phyloP scores from a whole-genome alignment of 2,329 filamentous ascomycete genomes.

The Diaporthe amygdali region DNA sequence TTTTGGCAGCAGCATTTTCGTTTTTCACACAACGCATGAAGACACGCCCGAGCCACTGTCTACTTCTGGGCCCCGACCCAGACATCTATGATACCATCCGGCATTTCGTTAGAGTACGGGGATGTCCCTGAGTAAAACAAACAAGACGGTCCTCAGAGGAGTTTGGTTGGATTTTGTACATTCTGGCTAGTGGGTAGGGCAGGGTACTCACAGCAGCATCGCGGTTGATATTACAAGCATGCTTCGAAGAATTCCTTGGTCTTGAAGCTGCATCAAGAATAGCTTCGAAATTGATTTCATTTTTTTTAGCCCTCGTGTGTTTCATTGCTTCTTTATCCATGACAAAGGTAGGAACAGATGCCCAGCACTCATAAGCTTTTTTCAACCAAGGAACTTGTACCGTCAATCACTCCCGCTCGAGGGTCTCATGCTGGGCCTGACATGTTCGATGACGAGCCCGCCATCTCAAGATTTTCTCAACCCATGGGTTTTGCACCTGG shows the following conservation, averaged over 20 bases:
- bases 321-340: no score
- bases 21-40: background rate
- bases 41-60: background rate
- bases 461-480: no score
- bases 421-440: no score
- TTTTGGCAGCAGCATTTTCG: background rate
- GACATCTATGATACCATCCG: slow-evolving; percentile 11
- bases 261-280: background rate
- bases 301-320: background rate
- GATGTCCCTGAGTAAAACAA: background rate
- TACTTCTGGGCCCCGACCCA: background rate
- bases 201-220: background rate
- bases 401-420: no score
- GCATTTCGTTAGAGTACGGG: slow-evolving; percentile 6
- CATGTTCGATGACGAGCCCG: no score
- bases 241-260: background rate
- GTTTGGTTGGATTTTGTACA: slow-evolving; percentile 6
- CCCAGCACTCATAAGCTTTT: no score
- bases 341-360: no score
- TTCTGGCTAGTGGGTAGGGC: background rate
- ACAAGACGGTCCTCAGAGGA: background rate
- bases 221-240: slow-evolving; percentile 12
- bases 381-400: no score
- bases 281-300: background rate
- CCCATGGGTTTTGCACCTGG: no score